Percentiles rank a stretch among this genome's conserved stretches.
Conservation (phyloP, 2,329 filamentous ascomycete genomes). For the Fusarium kyushuense region DNA sequence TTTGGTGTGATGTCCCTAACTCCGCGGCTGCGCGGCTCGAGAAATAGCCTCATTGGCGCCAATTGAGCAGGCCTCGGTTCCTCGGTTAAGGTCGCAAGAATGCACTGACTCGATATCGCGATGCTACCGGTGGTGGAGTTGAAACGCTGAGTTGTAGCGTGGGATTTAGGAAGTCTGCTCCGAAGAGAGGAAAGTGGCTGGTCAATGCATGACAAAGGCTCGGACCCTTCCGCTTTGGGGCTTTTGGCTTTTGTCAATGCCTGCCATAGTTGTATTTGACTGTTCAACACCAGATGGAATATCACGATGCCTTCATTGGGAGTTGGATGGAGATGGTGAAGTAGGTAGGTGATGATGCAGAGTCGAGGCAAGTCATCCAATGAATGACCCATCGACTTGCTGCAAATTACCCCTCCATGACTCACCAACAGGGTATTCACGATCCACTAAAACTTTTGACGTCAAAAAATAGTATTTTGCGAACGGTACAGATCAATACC, state of each 20-base stretch:
- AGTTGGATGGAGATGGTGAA: background rate
- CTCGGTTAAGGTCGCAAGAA: slow-evolving; percentile 18
- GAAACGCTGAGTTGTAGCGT: slow-evolving; percentile 1
- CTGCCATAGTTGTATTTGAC: background rate
- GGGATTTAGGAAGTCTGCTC: background rate
- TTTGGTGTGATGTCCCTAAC: background rate
- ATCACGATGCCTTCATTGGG: background rate
- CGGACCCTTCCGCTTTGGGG: slow-evolving; percentile 27
- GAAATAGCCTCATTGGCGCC: background rate
- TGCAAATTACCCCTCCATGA: slow-evolving; percentile 35
- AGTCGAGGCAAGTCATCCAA: slow-evolving; percentile 22
- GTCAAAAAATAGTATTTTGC: no score
- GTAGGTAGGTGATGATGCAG: slow-evolving; percentile 3
- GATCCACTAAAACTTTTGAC: slow-evolving; percentile 22
- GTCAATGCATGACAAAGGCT: slow-evolving; percentile 13
- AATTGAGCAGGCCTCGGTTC: background rate
- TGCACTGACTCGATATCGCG: slow-evolving; percentile 24
- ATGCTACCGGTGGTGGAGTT: slow-evolving; percentile 14
- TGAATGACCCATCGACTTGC: slow-evolving; percentile 24
- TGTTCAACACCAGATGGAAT: slow-evolving; percentile 13
- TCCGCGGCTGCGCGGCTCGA: background rate
- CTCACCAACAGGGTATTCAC: slow-evolving; percentile 26
- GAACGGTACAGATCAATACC: no score
- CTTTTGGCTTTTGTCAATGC: background rate
- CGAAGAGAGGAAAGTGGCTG: slow-evolving; percentile 9